A percentile compares a stretch with the other conserved stretches of the same genome.
Evolutionary conservation across 345 rosid species (phyloP).

Genomic region (Schrenkiella parvula): DNA sequence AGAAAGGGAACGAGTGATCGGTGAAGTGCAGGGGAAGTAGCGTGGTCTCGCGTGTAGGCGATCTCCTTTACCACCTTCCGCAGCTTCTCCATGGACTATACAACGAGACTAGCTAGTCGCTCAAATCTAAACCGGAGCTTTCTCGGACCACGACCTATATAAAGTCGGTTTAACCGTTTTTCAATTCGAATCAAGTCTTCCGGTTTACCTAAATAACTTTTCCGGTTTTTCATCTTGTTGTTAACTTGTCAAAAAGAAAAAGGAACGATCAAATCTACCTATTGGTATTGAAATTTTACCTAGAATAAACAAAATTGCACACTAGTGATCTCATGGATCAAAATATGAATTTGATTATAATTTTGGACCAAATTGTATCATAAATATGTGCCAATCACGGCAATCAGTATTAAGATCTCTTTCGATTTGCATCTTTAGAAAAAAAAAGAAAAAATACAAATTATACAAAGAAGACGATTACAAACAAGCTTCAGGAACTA

Average conservation of each 20-base stretch:
- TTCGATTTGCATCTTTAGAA: neutral
- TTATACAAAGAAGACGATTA: neutral
- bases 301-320: neutral
- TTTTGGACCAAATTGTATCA: neutral
- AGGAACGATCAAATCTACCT: neutral
- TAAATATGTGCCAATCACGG: neutral
- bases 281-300: neutral
- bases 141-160: neutral
- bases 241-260: too few species aligned
- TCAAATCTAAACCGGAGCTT: neutral
- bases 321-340: neutral
- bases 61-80: slow-evolving; percentile 50
- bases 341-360: neutral
- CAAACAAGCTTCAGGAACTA: slow-evolving; percentile 5
- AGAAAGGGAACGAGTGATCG: slow-evolving; percentile 55
- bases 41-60: slow-evolving; percentile 51
- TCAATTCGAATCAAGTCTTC: neutral
- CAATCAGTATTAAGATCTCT: neutral
- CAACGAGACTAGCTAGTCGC: neutral
- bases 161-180: neutral
- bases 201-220: neutral
- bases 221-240: neutral
- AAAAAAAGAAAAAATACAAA: neutral
- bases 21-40: slow-evolving; percentile 40
- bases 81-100: slow-evolving; percentile 48